Conservation (phyloP, 2,329 filamentous ascomycete species). For the Sporothrix curviconia region DNA sequence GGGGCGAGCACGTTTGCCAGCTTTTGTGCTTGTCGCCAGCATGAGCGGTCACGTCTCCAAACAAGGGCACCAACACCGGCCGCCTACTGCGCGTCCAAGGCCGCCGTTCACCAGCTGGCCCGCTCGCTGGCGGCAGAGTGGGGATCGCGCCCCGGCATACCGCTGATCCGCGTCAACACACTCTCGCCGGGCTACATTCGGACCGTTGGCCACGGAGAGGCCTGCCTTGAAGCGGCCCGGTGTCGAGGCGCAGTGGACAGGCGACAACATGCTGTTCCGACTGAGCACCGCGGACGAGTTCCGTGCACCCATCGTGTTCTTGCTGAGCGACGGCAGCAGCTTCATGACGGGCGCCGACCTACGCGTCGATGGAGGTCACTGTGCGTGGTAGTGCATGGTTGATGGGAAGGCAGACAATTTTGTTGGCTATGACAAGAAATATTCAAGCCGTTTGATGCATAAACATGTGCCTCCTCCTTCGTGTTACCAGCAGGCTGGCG, state of each 20-base stretch:
- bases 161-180: slow-evolving; percentile 45
- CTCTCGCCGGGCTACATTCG: slow-evolving; percentile 47
- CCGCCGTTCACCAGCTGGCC: slow-evolving; percentile 62
- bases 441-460: too few relatives aligned
- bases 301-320: neutral
- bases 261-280: neutral
- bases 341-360: neutral
- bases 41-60: slow-evolving; percentile 44
- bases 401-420: neutral
- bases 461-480: too few relatives aligned
- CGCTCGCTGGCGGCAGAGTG: slow-evolving; percentile 57
- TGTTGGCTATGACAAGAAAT: too few relatives aligned
- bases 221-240: neutral
- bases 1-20: slow-evolving; percentile 22
- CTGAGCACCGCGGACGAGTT: neutral
- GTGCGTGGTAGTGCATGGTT: neutral
- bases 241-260: neutral
- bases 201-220: neutral
- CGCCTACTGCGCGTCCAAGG: slow-evolving; percentile 58
- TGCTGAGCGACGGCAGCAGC: neutral
- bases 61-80: slow-evolving; percentile 52
- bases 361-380: slow-evolving; percentile 1
- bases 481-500: too few relatives aligned
- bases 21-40: slow-evolving; percentile 32
- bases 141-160: slow-evolving; percentile 35